Base-by-base conservation (phyloP, 1,139 yeast genomes). In the Blastobotrys apis region DNA sequence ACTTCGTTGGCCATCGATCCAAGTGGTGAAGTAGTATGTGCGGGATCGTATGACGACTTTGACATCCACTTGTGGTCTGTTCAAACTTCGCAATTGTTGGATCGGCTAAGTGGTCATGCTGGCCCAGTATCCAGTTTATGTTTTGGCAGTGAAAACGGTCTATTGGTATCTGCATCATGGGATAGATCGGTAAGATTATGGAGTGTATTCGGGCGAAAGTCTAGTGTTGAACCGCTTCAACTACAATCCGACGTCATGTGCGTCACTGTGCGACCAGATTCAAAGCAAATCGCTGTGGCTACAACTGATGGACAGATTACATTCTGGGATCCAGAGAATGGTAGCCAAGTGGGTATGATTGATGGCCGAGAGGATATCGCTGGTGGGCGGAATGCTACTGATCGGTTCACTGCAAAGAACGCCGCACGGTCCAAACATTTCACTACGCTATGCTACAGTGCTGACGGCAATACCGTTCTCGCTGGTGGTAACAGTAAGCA, bases 21-120 rank as follows among this genome's bases (percentile, higher is more conserved):
- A 25, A 84, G 95, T 63, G 98, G 97, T 22, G 98, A 94, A 65
- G 81, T 94, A 43, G 92, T 94, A 5, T 90, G 94, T 59, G 98
- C 97, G 1, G 97, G 97, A 2, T 85, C 97, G 4, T 74, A 82
- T 41, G 97, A 90, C 60, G 84, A 83, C 50, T 92, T 81, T 65
- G 96, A 86, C 52, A 84, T 92, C 45, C 90, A 84, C 60, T 85
- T 92, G 32, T 92, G 99, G 99, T 87, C 96, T 9, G 97, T 94
- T 1, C 98, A 92, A 68, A 90, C 97, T 0, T 84, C 95, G 1
- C 97, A 90, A 63, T 69, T 92, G 40, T 73, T 92, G 45, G 98
- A 94, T 59, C 76, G 86, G 19, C 72, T 92, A 41, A 72, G 92
- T 4, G 98, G 84, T 4, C 99, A 92, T 63, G 95, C 86, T 57